phyloP scores from a whole-genome alignment of 306 rosid genomes.

The Cucurbita maxima region DNA sequence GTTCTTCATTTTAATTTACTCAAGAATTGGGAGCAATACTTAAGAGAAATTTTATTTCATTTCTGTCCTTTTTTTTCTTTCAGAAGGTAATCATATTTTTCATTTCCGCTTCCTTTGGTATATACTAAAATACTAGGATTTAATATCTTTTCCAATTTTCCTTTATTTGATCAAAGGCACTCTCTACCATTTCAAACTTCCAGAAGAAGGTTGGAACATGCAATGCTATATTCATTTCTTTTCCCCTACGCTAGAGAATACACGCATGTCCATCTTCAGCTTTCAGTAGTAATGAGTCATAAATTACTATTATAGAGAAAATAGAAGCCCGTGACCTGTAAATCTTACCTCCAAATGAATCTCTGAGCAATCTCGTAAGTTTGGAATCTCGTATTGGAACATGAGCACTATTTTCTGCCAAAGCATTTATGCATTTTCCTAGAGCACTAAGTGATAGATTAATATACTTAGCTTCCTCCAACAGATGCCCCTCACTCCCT shows the following conservation, averaged over 20 bases:
- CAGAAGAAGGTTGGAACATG: background rate
- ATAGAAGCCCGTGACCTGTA: background rate
- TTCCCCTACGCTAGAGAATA: background rate
- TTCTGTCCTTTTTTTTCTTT: background rate
- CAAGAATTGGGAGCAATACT: background rate
- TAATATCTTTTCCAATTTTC: background rate
- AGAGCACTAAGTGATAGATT: conserved; percentile 89
- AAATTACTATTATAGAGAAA: background rate
- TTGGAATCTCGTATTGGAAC: conserved; percentile 96
- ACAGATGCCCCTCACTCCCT: conserved; percentile 94
- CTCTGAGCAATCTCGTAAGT: conserved; percentile 89
- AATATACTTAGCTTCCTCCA: conserved; percentile 95
- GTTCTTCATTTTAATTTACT: background rate
- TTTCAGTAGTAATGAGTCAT: background rate
- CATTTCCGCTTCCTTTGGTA: background rate
- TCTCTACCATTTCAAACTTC: background rate
- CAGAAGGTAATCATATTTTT: background rate
- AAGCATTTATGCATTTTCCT: conserved; percentile 91
- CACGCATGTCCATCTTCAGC: background rate
- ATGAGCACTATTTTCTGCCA: conserved; percentile 86
- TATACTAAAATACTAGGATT: background rate
- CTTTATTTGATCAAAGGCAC: background rate
- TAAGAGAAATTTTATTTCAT: background rate
- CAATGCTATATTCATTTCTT: background rate
- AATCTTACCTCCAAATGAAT: conserved; percentile 87